A percentile compares a stretch with the other conserved stretches of the same genome.
phyloP scores from a whole-genome alignment of 768 basidiomycete genomes.

The Boletus fagicola region DNA sequence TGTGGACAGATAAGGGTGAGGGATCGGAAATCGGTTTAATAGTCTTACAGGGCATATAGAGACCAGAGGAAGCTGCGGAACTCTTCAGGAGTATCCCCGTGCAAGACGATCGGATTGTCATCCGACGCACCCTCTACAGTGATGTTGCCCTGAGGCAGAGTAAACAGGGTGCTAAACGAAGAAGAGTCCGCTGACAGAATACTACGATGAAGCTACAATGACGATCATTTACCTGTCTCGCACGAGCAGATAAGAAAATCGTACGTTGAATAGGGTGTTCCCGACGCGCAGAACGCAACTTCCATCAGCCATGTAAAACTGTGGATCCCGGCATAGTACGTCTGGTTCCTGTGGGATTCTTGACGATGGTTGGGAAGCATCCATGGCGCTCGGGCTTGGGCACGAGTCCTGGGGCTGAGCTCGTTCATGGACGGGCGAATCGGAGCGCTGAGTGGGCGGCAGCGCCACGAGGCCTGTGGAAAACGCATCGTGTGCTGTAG shows the following conservation, averaged over 20 bases:
- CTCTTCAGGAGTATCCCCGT: conserved; percentile 61
- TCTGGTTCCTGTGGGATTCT: conserved; percentile 10
- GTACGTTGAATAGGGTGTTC: conserved; percentile 66
- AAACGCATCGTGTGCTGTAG: conserved; percentile 17
- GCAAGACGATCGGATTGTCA: conserved; percentile 59
- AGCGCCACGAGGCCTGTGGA: background rate
- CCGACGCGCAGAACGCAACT: conserved; percentile 64
- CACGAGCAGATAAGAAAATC: conserved; percentile 21
- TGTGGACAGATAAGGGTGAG: background rate
- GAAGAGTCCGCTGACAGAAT: conserved; percentile 62
- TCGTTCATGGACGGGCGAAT: conserved; percentile 11
- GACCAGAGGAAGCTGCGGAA: conserved; percentile 76
- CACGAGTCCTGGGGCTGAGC: conserved; percentile 8
- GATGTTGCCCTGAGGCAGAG: conserved; percentile 56
- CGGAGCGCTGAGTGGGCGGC: conserved; percentile 6
- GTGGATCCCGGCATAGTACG: conserved; percentile 40
- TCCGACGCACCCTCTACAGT: conserved; percentile 60
- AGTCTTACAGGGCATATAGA: conserved; percentile 67
- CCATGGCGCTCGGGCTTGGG: conserved; percentile 1
- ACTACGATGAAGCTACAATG: conserved; percentile 53
- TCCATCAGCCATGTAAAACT: conserved; percentile 66
- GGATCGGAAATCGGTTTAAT: background rate
- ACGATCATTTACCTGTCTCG: background rate
- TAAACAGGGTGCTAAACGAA: conserved; percentile 65
- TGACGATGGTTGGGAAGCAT: background rate